Conservation (phyloP, 768 basidiomycete genomes). For the Mycena rosella region DNA sequence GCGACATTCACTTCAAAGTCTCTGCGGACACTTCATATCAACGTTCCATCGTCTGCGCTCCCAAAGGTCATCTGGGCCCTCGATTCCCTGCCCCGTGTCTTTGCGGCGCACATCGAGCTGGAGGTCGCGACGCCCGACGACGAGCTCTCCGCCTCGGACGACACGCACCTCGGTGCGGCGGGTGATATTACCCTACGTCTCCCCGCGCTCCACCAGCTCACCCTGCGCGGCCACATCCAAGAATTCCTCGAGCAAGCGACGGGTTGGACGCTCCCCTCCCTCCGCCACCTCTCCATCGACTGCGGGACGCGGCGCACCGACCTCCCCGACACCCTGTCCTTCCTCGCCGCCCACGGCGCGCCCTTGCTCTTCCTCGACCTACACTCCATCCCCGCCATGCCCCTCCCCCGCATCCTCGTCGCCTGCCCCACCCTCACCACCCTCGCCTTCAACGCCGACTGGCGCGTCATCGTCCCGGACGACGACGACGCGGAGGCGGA, state of each 20-base stretch:
- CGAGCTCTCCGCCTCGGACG: conserved; percentile 57
- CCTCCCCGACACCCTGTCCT: conserved; percentile 69
- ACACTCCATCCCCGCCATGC: conserved; percentile 66
- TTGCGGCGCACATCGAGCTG: conserved; percentile 70
- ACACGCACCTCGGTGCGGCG: conserved; percentile 71
- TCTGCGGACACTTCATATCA: conserved; percentile 73
- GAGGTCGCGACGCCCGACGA: conserved; percentile 41
- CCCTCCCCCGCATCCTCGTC: conserved; percentile 71
- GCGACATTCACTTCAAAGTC: conserved; percentile 61
- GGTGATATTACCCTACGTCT: conserved; percentile 66
- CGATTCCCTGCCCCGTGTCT: conserved; percentile 68
- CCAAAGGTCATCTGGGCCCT: conserved; percentile 82
- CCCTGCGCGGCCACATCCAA: conserved; percentile 68
- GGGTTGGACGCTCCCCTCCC: conserved; percentile 75
- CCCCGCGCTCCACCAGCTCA: conserved; percentile 71
- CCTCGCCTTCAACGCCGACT: conserved; percentile 83
- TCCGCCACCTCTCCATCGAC: conserved; percentile 70
- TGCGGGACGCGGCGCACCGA: conserved; percentile 59
- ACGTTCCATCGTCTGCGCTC: conserved; percentile 65
- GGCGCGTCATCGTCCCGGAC: conserved; percentile 59
- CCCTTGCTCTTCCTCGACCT: conserved; percentile 75
- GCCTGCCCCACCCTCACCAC: conserved; percentile 72
- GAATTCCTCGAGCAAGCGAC: conserved; percentile 79
- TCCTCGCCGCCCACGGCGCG: conserved; percentile 70
- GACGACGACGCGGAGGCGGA: conserved; percentile 48